phyloP scores from a whole-genome alignment of 768 basidiomycete species.

The Russula emetica region DNA sequence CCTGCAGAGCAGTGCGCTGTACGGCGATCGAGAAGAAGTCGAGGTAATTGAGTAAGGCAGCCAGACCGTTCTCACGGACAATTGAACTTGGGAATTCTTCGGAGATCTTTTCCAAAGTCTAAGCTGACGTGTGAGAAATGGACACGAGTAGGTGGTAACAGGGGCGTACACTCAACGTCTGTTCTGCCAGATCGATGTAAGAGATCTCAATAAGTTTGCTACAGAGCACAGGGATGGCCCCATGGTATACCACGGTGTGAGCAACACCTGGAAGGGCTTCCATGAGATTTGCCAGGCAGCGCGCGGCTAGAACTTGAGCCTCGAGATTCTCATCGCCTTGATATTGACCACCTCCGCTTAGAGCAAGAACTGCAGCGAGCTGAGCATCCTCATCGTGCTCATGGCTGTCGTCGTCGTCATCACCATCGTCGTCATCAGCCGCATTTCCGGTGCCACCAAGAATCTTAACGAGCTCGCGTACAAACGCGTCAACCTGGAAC shows the following conservation, averaged over 20 bases:
- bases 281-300: conserved; percentile 97
- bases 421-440: conserved; percentile 66
- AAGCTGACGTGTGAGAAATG: conserved; percentile 24
- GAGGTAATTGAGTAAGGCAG: conserved; percentile 89
- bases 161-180: conserved; percentile 86
- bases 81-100: conserved; percentile 96
- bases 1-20: conserved; percentile 93
- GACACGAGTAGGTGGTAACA: conserved; percentile 5
- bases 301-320: conserved; percentile 92
- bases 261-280: conserved; percentile 97
- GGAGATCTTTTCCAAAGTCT: conserved; percentile 98
- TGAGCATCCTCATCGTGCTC: conserved; percentile 82
- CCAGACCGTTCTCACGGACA: conserved; percentile 90
- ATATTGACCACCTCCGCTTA: conserved; percentile 63
- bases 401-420: conserved; percentile 54
- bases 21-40: conserved; percentile 99
- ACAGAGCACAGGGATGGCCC: conserved; percentile 97
- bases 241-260: conserved; percentile 96
- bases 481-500: conserved; percentile 91
- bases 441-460: conserved; percentile 74
- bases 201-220: conserved; percentile 96
- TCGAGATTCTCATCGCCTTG: conserved; percentile 86
- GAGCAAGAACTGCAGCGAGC: conserved; percentile 80
- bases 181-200: conserved; percentile 97
- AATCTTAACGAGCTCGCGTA: conserved; percentile 87